phyloP scores from a whole-genome alignment of 2,329 filamentous ascomycete genomes.

The Neocucurbitaria cava region DNA sequence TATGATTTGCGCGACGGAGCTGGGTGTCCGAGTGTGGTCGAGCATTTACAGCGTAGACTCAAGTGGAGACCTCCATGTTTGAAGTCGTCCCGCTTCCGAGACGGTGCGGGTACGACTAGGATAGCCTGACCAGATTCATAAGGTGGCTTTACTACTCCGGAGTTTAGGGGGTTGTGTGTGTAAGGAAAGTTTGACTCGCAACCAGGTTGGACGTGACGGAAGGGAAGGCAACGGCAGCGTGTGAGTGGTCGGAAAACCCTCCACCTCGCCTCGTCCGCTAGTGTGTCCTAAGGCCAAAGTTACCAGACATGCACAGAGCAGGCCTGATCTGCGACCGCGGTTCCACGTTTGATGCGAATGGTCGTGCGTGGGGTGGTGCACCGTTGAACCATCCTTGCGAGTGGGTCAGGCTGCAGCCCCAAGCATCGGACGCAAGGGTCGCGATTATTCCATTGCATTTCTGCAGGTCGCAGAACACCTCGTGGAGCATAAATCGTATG shows the following conservation, averaged over 20 bases:
- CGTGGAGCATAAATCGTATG: slow-evolving; percentile 16
- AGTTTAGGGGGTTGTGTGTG: slow-evolving; percentile 36
- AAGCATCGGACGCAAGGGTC: slow-evolving; percentile 22
- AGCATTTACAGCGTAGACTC: slow-evolving; percentile 26
- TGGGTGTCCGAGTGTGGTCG: slow-evolving; percentile 26
- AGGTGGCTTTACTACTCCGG: slow-evolving; percentile 21
- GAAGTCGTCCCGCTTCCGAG: slow-evolving; percentile 27
- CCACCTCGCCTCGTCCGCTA: slow-evolving; percentile 33
- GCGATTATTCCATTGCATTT: slow-evolving; percentile 4
- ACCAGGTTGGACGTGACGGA: slow-evolving; percentile 18
- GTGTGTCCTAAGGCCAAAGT: slow-evolving; percentile 27
- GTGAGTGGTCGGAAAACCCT: slow-evolving; percentile 18
- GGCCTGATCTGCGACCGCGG: slow-evolving; percentile 43
- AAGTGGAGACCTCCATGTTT: slow-evolving; percentile 31
- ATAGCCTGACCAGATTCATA: slow-evolving; percentile 22
- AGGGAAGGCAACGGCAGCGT: slow-evolving; percentile 5
- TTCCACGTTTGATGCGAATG: slow-evolving; percentile 35
- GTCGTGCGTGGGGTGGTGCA: slow-evolving; percentile 35
- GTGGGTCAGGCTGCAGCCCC: slow-evolving; percentile 28
- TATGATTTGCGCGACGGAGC: slow-evolving; percentile 26
- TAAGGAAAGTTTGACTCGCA: slow-evolving; percentile 19
- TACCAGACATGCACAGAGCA: slow-evolving; percentile 27
- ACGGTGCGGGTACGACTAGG: slow-evolving; percentile 25
- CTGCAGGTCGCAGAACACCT: slow-evolving; percentile 23
- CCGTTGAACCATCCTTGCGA: slow-evolving; percentile 29